Percentiles rank a stretch among this genome's conserved stretches.
Evolutionary conservation across 495 filamentous ascomycete genomes (phyloP).

Genomic region (Aspergillus olivimuriae): DNA sequence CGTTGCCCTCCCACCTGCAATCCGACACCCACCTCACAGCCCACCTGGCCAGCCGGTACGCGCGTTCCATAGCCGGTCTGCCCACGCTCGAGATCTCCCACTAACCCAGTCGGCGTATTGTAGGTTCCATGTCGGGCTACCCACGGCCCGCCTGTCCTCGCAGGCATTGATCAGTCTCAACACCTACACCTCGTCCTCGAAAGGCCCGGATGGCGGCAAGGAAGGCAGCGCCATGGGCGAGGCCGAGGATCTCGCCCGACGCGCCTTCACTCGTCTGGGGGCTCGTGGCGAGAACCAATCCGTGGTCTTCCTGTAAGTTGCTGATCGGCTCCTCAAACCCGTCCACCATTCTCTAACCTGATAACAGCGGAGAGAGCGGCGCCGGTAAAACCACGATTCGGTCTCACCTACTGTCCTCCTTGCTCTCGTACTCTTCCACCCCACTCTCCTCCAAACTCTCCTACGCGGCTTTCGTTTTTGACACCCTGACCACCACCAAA

Average conservation of each 20-base stretch:
- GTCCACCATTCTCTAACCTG: conserved; percentile 2
- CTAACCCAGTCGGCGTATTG: neutral
- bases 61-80: too few species aligned
- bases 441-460: conserved; percentile 89
- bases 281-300: conserved; percentile 89
- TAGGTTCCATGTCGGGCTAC: conserved; percentile 79
- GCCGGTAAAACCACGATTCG: conserved; percentile 93
- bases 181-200: conserved; percentile 81
- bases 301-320: conserved; percentile 75
- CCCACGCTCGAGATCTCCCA: neutral
- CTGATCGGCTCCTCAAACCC: too few species aligned
- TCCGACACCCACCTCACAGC: conserved; percentile 95
- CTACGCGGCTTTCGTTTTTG: conserved; percentile 89
- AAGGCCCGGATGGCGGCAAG: conserved; percentile 80
- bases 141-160: conserved; percentile 80
- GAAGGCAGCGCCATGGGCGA: conserved; percentile 82
- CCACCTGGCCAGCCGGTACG: conserved; percentile 81
- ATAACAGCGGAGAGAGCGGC: conserved; percentile 79
- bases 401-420: conserved; percentile 74
- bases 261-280: conserved; percentile 80
- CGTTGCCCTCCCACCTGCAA: conserved; percentile 84
- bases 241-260: conserved; percentile 80
- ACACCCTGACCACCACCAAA: conserved; percentile 96
- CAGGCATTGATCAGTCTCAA: conserved; percentile 88
- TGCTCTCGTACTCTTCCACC: conserved; percentile 82